Percentiles rank a stretch among this genome's conserved stretches.
Conservation (phyloP, 108 stramenopile species). For the Nitzschia sp. region DNA sequence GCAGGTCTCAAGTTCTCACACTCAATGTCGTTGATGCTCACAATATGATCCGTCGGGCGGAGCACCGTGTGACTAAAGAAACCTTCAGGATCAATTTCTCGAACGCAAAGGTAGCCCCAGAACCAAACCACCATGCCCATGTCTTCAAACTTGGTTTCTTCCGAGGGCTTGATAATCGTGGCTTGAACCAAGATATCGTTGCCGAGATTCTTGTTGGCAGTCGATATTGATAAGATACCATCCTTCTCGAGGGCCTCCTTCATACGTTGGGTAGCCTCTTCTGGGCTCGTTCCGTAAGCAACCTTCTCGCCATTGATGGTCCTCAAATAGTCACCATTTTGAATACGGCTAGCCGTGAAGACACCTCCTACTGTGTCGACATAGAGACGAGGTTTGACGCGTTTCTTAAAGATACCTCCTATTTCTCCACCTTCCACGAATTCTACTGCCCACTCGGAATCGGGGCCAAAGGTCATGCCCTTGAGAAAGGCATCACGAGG, state of each 20-base stretch:
- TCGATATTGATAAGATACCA: conserved; percentile 24
- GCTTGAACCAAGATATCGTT: conserved; percentile 46
- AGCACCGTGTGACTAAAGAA: conserved; percentile 41
- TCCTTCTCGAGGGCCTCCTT: conserved; percentile 24
- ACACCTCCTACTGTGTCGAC: conserved; percentile 14
- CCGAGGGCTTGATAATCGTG: conserved; percentile 49
- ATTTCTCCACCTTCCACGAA: conserved; percentile 8
- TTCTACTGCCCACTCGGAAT: conserved; percentile 14
- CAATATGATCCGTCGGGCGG: conserved; percentile 42
- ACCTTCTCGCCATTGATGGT: conserved; percentile 33
- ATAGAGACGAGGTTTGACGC: not conserved
- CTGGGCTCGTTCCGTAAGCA: conserved; percentile 17
- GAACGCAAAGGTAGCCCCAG: conserved; percentile 46
- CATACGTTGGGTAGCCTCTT: conserved; percentile 30
- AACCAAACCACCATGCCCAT: conserved; percentile 49
- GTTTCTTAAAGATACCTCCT: not conserved
- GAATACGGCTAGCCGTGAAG: conserved; percentile 27
- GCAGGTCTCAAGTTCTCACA: conserved; percentile 26
- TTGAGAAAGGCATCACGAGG: conserved; percentile 36
- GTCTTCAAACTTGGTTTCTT: conserved; percentile 45
- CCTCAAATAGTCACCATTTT: conserved; percentile 32
- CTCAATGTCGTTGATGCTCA: conserved; percentile 47
- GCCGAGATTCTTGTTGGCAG: conserved; percentile 34
- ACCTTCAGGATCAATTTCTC: conserved; percentile 27
- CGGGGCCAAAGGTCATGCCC: conserved; percentile 31